These are phyloP conservation scores for Senna siamea DNA, from an alignment of 306 rosid species.

Conservation along the genomic window DNA sequence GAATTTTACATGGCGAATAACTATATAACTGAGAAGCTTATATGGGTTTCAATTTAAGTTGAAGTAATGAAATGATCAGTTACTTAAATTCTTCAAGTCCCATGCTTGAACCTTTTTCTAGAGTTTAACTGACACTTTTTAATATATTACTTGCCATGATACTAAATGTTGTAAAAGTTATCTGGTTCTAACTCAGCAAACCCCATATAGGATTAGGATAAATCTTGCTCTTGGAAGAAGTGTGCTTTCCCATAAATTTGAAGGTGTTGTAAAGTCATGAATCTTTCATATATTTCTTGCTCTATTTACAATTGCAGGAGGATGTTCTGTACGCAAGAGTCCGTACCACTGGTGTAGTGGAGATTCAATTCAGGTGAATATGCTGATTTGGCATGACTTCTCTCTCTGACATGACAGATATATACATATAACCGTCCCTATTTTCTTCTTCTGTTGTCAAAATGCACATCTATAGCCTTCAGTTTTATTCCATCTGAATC, in stretches of 20 bases:
- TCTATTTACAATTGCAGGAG: conserved; percentile 64
- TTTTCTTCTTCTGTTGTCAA: conserved; percentile 28
- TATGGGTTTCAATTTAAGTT: conserved; percentile 8
- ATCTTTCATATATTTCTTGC: conserved; percentile 29
- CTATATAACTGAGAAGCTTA: conserved; percentile 2
- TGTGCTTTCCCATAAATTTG: not conserved
- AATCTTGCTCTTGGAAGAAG: not conserved
- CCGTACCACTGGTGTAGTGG: conserved; percentile 94
- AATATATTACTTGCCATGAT: not conserved
- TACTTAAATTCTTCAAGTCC: not conserved
- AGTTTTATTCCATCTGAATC: not conserved
- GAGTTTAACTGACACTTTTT: not conserved
- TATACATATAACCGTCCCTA: conserved; percentile 3
- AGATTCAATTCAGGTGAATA: conserved; percentile 95
- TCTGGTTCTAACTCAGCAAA: not conserved
- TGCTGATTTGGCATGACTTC: conserved; percentile 22
- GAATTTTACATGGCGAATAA: not conserved
- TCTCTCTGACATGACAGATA: conserved; percentile 6
- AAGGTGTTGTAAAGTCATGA: conserved; percentile 12
- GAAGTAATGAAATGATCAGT: not conserved
- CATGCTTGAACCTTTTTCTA: conserved; percentile 25
- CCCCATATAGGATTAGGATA: not conserved
- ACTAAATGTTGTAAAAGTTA: not conserved
- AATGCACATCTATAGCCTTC: conserved; percentile 2
- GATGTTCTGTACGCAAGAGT: conserved; percentile 96